Base-by-base conservation (phyloP, 495 filamentous ascomycete genomes). In the Alectoria sarmentosa region DNA sequence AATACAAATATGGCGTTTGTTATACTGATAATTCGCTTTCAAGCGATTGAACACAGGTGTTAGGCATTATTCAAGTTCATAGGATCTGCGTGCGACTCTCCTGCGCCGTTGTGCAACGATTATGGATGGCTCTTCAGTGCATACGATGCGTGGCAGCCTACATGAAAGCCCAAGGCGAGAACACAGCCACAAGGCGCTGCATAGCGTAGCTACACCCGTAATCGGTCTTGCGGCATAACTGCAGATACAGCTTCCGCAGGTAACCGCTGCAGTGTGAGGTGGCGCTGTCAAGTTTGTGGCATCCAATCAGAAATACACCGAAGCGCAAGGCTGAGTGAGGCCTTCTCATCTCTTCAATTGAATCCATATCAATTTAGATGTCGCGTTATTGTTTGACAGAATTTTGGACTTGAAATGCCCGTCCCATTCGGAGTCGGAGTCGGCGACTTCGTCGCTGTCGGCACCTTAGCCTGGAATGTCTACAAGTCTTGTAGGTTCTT, bases 381-480 rank as follows among this genome's bases (percentile, higher is more conserved):
- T 13, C 38, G 41, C 41, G 17, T 8, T 44, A 21, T 4, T 44
- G 8, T 3, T 21, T 30, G 28, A 0, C 23, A 52, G 26, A 52
- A 4, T 0, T 2, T 28, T 26, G 14, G 4, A 30, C 26, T 11
- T 4, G 30, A 8, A 1, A 62, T 62, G 61, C 23, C 30, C n/a
- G 48, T 62, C 9, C 48, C 65, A n/a, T 77, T 71, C 48, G 72
- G 74, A 4, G 69, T 71, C 38, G 62, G 71, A 11, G 63, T 73
- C 19, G 69, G 75, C 19, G 75, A 76, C 42, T 67, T 77, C 44
- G 36, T 77, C 19, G 66, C 69, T 0, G 69, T 70, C 7, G 59
- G 65, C 7, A 63, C 70, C 6, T 65, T 77, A 38, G 69, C 68
- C 4, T 72, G 68, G 72, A 61, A 60, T 7, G 60, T 75, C 46